A percentile compares a stretch with the other conserved stretches of the same genome.
phyloP scores from a whole-genome alignment of 2,329 filamentous ascomycete species.

The Cladosporium oxysporum region DNA sequence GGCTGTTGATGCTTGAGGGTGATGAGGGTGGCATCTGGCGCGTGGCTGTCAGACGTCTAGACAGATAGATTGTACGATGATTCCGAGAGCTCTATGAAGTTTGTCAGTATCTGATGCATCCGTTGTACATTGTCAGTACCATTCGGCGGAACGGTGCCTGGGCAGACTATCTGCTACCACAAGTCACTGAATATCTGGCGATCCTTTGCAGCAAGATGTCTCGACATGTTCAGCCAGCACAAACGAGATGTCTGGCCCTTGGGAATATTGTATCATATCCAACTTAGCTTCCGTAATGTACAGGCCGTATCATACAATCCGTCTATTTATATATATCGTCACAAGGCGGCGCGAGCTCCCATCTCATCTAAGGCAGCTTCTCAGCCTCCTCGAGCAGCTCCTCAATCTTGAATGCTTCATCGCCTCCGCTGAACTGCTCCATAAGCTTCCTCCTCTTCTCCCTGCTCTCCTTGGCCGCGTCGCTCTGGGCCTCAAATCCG shows the following conservation, averaged over 20 bases:
- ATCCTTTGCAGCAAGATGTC: background rate
- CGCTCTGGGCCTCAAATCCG: slow-evolving; percentile 57
- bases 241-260: background rate
- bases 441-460: slow-evolving; percentile 69
- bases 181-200: background rate
- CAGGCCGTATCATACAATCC: slow-evolving; percentile 20
- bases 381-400: slow-evolving; percentile 86
- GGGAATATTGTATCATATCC: background rate
- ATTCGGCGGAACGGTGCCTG: background rate
- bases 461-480: slow-evolving; percentile 70
- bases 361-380: slow-evolving; percentile 54
- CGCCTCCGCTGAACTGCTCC: slow-evolving; percentile 79
- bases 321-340: slow-evolving; percentile 9
- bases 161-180: background rate
- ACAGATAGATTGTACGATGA: background rate
- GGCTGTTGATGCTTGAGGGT: background rate
- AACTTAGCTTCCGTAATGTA: slow-evolving; percentile 1
- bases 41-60: too few relatives aligned
- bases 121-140: background rate
- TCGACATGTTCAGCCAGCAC: background rate
- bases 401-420: slow-evolving; percentile 78
- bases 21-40: background rate
- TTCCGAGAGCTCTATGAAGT: background rate
- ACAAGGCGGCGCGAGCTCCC: background rate
- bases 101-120: background rate